phyloP scores from a whole-genome alignment of 345 rosid species.

The Brassica incana region DNA sequence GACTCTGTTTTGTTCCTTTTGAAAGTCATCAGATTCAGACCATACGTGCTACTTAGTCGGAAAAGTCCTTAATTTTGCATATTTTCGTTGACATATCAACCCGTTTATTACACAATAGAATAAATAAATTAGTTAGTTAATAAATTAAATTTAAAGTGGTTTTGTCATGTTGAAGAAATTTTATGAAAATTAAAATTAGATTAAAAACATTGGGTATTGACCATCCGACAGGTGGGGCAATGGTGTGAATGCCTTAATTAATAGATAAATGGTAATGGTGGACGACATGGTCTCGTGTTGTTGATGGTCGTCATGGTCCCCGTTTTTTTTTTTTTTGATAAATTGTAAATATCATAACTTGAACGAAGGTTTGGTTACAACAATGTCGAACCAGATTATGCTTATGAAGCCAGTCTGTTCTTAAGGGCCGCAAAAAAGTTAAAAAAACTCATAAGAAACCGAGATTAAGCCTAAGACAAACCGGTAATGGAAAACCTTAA shows the following conservation, averaged over 20 bases:
- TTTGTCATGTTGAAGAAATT: slow-evolving; percentile 1
- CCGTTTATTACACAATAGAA: slow-evolving; percentile 5
- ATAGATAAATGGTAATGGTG: slow-evolving; percentile 40
- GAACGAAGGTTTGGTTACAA: no score
- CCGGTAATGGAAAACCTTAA: no score
- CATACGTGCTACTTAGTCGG: slow-evolving; percentile 8
- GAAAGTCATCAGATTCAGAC: slow-evolving; percentile 7
- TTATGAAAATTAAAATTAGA: neutral
- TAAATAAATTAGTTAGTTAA: neutral
- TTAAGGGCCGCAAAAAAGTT: no score
- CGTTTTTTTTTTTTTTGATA: neutral
- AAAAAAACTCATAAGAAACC: no score
- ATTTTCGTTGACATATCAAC: slow-evolving; percentile 18
- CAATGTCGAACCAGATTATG: no score
- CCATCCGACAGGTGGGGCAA: slow-evolving; percentile 39
- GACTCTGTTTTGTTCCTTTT: slow-evolving; percentile 11
- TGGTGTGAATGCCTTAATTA: slow-evolving; percentile 31
- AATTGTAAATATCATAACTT: no score
- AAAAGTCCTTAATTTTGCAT: slow-evolving; percentile 4
- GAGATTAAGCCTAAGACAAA: no score
- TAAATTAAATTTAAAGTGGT: neutral
- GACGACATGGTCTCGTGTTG: slow-evolving; percentile 43
- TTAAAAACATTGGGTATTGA: slow-evolving; percentile 17
- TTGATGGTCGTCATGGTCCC: slow-evolving; percentile 43
- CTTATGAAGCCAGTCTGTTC: no score